These are phyloP conservation scores for Chimonanthus praecox DNA, from an alignment of 164 flowering plant species.

Conservation along the genomic window DNA sequence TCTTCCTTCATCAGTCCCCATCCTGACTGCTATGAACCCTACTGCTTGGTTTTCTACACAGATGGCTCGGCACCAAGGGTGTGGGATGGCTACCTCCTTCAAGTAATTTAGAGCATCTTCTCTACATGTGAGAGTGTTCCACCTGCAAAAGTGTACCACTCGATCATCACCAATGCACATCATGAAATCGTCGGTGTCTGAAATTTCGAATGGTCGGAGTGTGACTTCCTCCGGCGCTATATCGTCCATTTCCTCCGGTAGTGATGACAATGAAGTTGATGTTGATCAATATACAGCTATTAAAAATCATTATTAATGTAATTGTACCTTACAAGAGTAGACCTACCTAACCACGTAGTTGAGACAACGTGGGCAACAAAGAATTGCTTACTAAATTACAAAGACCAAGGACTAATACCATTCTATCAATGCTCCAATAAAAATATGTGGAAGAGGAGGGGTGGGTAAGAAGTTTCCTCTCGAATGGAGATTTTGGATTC, in stretches of 20 bases:
- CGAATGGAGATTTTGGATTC: too few species aligned
- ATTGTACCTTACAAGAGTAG: too few species aligned
- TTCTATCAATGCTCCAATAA: too few species aligned
- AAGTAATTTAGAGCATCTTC: slow-evolving; percentile 25
- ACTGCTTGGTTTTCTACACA: slow-evolving; percentile 31
- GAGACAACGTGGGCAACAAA: too few species aligned
- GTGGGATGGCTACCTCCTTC: slow-evolving; percentile 17
- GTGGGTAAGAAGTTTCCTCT: too few species aligned
- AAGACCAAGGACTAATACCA: too few species aligned
- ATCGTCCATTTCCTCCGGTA: neutral
- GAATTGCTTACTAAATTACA: too few species aligned
- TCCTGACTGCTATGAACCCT: slow-evolving; percentile 28
- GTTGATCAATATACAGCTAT: too few species aligned
- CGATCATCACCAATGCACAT: slow-evolving; percentile 28
- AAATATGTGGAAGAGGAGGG: too few species aligned
- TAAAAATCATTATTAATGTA: too few species aligned
- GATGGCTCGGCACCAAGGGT: slow-evolving; percentile 35
- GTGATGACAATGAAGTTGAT: neutral
- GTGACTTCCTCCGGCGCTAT: slow-evolving; percentile 14
- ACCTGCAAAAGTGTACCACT: slow-evolving; percentile 6
- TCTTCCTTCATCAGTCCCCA: slow-evolving; percentile 15
- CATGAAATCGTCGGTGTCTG: slow-evolving; percentile 35
- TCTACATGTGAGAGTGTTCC: slow-evolving; percentile 16
- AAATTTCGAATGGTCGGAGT: slow-evolving; percentile 27
- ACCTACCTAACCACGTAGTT: too few species aligned